Conservation (phyloP, 306 rosid genomes). For the Malus fusca region DNA sequence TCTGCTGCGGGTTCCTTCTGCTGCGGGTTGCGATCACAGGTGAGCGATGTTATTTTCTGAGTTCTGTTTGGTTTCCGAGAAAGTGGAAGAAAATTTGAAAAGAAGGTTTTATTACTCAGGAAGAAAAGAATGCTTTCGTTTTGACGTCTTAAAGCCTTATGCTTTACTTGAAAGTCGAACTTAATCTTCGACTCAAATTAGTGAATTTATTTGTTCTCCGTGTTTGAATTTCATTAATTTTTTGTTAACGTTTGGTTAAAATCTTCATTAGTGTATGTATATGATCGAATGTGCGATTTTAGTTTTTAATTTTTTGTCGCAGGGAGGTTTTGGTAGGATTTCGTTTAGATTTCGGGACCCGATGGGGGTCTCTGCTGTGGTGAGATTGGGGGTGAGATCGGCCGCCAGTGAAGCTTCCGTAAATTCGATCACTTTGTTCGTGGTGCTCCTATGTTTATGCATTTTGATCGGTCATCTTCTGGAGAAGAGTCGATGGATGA, state of each 20-base stretch:
- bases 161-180: not conserved
- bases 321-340: not conserved
- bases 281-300: not conserved
- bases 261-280: not conserved
- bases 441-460: slow-evolving; percentile 47
- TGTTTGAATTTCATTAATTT: not conserved
- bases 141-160: not conserved
- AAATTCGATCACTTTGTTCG: slow-evolving; percentile 41
- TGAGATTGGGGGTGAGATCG: slow-evolving; percentile 5
- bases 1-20: not conserved
- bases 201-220: not conserved
- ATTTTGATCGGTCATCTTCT: slow-evolving; percentile 56
- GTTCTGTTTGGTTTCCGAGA: not conserved
- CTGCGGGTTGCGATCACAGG: not conserved
- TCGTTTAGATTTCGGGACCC: not conserved
- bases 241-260: not conserved
- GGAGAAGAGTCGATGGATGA: slow-evolving; percentile 48
- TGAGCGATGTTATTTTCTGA: not conserved
- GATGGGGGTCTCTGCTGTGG: slow-evolving; percentile 22
- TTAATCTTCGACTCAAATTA: not conserved
- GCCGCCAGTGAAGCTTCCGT: slow-evolving; percentile 19
- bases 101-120: not conserved
- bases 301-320: not conserved
- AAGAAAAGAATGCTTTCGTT: not conserved
- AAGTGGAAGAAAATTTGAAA: not conserved